Conservation (phyloP, 2,329 filamentous ascomycete genomes). For the Sarocladium oryzae region DNA sequence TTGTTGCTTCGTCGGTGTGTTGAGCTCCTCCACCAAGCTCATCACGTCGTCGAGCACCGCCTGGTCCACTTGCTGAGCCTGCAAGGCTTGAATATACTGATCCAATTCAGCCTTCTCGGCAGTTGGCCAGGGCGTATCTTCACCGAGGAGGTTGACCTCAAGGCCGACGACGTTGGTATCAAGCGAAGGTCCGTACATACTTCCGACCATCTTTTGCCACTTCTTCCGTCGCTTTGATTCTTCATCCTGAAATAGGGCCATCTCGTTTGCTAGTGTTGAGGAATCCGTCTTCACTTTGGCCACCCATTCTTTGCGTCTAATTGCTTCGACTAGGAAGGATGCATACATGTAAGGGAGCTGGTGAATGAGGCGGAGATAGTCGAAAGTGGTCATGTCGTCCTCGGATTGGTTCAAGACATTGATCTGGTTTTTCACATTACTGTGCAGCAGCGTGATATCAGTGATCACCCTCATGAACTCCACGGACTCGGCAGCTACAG, state of each 20-base stretch:
- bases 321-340: conserved; percentile 77
- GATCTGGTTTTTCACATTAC: conserved; percentile 65
- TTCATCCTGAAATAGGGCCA: conserved; percentile 87
- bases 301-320: conserved; percentile 82
- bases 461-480: conserved; percentile 79
- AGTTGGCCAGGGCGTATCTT: conserved; percentile 72
- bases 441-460: conserved; percentile 68
- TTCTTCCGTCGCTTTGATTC: conserved; percentile 82
- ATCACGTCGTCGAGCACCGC: conserved; percentile 64
- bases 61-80: conserved; percentile 58
- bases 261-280: conserved; percentile 81
- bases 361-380: conserved; percentile 72
- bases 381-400: conserved; percentile 73
- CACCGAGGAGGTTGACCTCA: conserved; percentile 78
- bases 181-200: conserved; percentile 60
- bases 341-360: conserved; percentile 86
- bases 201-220: conserved; percentile 82
- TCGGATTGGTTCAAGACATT: conserved; percentile 64
- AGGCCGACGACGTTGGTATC: conserved; percentile 69
- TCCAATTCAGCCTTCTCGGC: conserved; percentile 71
- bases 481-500: conserved; percentile 57
- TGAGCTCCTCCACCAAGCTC: conserved; percentile 72
- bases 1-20: conserved; percentile 78
- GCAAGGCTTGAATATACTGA: conserved; percentile 62
- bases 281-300: conserved; percentile 88